These are phyloP conservation scores for Sutorius australiensis DNA, from an alignment of 768 basidiomycete species.

Conservation along the genomic window DNA sequence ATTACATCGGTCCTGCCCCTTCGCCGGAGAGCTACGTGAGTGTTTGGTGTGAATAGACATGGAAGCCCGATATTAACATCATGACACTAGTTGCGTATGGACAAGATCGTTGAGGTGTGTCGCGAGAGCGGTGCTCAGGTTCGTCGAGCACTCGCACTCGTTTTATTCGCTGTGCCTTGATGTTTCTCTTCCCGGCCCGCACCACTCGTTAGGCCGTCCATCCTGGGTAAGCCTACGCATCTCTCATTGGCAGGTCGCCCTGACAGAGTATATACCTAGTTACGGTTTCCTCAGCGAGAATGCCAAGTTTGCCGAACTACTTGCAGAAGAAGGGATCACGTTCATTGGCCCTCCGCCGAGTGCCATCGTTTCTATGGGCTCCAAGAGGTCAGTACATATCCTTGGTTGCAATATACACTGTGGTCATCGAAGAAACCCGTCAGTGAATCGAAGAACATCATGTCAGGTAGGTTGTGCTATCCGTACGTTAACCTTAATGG, in stretches of 20 bases:
- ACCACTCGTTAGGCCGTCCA: slow-evolving; percentile 67
- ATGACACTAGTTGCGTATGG: slow-evolving; percentile 63
- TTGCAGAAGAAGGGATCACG: slow-evolving; percentile 75
- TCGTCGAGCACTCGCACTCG: slow-evolving; percentile 17
- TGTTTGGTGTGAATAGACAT: slow-evolving; percentile 7
- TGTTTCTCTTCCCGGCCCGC: background rate
- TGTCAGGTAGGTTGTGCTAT: slow-evolving; percentile 54
- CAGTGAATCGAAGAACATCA: slow-evolving; percentile 94
- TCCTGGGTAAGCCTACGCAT: slow-evolving; percentile 58
- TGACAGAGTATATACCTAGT: slow-evolving; percentile 32
- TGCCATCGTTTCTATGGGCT: slow-evolving; percentile 93
- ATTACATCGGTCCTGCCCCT: slow-evolving; percentile 88
- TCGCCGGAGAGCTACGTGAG: slow-evolving; percentile 87
- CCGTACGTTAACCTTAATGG: background rate
- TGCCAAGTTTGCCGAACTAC: slow-evolving; percentile 68
- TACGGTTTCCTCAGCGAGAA: slow-evolving; percentile 95
- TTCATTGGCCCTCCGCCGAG: slow-evolving; percentile 89
- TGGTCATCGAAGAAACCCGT: background rate
- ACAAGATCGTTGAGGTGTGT: slow-evolving; percentile 86
- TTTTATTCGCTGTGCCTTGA: background rate
- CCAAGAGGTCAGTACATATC: slow-evolving; percentile 64
- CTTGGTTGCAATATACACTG: background rate
- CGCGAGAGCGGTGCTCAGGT: slow-evolving; percentile 82
- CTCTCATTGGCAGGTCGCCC: background rate
- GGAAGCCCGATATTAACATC: background rate